Evolutionary conservation across 2,329 filamentous ascomycete genomes (phyloP).

Genomic region (Beauveria australis): DNA sequence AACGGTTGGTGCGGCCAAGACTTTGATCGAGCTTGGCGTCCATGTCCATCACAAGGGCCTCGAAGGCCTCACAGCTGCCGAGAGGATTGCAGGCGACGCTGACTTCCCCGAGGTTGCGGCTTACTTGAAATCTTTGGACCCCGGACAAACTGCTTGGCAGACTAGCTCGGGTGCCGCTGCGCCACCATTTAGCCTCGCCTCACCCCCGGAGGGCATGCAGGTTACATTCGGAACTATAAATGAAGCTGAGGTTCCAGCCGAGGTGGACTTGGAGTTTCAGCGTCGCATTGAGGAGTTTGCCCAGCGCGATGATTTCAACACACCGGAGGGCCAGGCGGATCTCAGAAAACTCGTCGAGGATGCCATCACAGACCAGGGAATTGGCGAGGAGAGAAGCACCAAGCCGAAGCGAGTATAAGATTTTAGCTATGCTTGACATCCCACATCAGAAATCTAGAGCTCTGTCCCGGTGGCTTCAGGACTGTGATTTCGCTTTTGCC

Average conservation of each 20-base stretch:
- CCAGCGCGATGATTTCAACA: slow-evolving; percentile 72
- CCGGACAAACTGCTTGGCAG: slow-evolving; percentile 15
- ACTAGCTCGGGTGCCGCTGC: neutral
- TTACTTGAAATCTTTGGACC: slow-evolving; percentile 48
- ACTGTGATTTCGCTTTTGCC: slow-evolving; percentile 44
- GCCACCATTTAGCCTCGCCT: slow-evolving; percentile 38
- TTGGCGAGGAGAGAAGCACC: slow-evolving; percentile 57
- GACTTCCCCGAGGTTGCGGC: slow-evolving; percentile 68
- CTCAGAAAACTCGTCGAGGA: slow-evolving; percentile 73
- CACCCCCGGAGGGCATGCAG: slow-evolving; percentile 66
- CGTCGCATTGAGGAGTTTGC: slow-evolving; percentile 85
- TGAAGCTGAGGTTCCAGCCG: slow-evolving; percentile 50
- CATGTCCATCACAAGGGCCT: slow-evolving; percentile 57
- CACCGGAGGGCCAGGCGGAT: slow-evolving; percentile 69
- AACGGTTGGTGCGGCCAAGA: slow-evolving; percentile 65
- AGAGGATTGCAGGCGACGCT: slow-evolving; percentile 71
- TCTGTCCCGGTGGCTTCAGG: slow-evolving; percentile 40
- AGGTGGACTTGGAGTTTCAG: slow-evolving; percentile 74
- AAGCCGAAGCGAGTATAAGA: slow-evolving; percentile 49
- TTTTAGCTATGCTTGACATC: slow-evolving; percentile 38
- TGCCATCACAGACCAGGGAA: slow-evolving; percentile 59
- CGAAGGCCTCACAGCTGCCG: slow-evolving; percentile 70
- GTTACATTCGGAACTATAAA: slow-evolving; percentile 71
- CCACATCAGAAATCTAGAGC: slow-evolving; percentile 53
- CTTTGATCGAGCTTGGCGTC: slow-evolving; percentile 71